Percentiles rank a stretch among this genome's conserved stretches.
These are phyloP conservation scores for Starmerella bombi DNA, from an alignment of 805 yeast species.

Conservation along the genomic window DNA sequence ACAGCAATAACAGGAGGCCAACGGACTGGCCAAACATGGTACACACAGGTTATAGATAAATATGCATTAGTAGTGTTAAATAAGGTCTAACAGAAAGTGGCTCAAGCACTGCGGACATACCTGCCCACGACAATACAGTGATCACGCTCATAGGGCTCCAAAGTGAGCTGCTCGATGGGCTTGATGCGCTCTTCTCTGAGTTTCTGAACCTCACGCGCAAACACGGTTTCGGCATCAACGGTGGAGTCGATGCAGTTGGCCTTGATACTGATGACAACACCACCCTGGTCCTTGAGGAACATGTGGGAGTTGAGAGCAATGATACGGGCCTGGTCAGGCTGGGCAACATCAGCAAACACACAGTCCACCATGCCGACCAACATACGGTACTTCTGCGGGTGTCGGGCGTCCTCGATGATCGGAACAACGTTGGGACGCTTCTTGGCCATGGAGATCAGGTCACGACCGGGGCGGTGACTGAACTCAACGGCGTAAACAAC, in stretches of 20 bases:
- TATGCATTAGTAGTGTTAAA: background rate
- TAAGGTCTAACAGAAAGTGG: no score
- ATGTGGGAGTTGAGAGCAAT: slow-evolving; percentile 95
- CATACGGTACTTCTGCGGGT: slow-evolving; percentile 99
- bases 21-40: no score
- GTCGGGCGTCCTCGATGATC: slow-evolving; percentile 98
- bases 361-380: slow-evolving; percentile 96
- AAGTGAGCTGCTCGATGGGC: slow-evolving; percentile 95
- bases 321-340: slow-evolving; percentile 99
- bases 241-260: slow-evolving; percentile 99
- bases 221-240: slow-evolving; percentile 97
- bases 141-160: slow-evolving; percentile 99
- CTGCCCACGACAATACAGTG: slow-evolving; percentile 98
- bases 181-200: slow-evolving; percentile 97
- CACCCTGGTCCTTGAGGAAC: slow-evolving; percentile 97
- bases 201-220: slow-evolving; percentile 98
- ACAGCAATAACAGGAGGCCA: no score
- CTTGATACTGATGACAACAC: slow-evolving; percentile 96
- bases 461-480: slow-evolving; percentile 99
- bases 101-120: slow-evolving; percentile 69
- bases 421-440: slow-evolving; percentile 99
- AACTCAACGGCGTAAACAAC: slow-evolving; percentile 97
- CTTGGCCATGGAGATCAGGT: slow-evolving; percentile 97
- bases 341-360: slow-evolving; percentile 99
- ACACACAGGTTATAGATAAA: no score